Evolutionary conservation across 495 filamentous ascomycete genomes (phyloP), one percentile per base, ranked within the genome.

Genomic region (Geoglossum glabrum): DNA sequence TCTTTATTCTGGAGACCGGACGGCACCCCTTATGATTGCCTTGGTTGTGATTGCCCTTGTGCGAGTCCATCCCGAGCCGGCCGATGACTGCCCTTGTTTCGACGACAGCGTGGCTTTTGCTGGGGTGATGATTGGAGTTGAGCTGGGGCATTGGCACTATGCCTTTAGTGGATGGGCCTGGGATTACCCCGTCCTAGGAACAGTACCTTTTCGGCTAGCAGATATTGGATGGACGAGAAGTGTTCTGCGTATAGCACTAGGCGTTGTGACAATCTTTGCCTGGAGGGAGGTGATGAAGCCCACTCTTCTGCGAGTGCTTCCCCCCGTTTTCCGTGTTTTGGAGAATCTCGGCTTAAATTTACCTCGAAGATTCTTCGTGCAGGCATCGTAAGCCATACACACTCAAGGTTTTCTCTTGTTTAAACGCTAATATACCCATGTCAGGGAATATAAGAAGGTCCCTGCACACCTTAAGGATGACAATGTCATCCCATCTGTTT

Each of bases 31-130:
- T 10, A 65, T 80, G 17, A 68, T 84, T 21, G 73, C 82, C 3
- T 61, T 88, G 17, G 62, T 81, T 2, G 81, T 93, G 28, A 69
- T 92, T 30, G 66, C 83, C 30, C 70, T 95, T 27, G 84, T 97
- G 33, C 80, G 92, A 50, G 79, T 95, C 21, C 90, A 98, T 68
- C 92, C 92, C 1, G 92, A 98, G 62, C 92, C 92, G 1, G 92
- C 88, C 0, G 92, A 98, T 67, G 85, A 95, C 66, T 98, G 92
- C 63, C 92, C 92, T 17, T 98, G 92, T 65, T 98, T 94, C 66
- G 92, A 98, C 67, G 92, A 98, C 71, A 90, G 85, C 62, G 87
- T 98, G 36, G 80, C 90, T 8, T 98, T 97, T 66, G 82, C 87
- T 23, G 92, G 85, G 6, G 90, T 95, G 30, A 76, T 87, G 58